Percentiles rank a stretch among this genome's conserved stretches.
phyloP scores from a whole-genome alignment of 2,329 filamentous ascomycete species.

The Helicocarpus griseus region DNA sequence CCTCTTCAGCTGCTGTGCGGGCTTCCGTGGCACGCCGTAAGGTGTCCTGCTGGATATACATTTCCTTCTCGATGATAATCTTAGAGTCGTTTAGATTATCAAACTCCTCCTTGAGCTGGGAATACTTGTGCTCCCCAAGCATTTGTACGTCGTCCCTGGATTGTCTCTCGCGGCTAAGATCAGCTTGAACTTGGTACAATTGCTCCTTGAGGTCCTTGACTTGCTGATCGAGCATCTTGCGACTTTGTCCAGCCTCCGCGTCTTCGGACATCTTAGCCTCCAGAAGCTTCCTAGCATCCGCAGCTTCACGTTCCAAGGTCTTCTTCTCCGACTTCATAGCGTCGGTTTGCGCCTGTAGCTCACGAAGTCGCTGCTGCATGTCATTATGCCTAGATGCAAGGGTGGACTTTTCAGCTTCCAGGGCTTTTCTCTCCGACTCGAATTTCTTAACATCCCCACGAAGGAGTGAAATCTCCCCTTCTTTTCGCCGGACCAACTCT shows the following conservation, averaged over 20 bases:
- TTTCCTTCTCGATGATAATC: conserved; percentile 94
- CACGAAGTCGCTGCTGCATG: conserved; percentile 63
- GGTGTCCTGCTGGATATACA: conserved; percentile 90
- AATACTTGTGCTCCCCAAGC: conserved; percentile 79
- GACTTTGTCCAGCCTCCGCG: conserved; percentile 69
- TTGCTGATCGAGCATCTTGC: conserved; percentile 75
- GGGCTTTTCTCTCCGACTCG: conserved; percentile 65
- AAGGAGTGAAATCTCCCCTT: conserved; percentile 80
- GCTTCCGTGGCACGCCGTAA: conserved; percentile 78
- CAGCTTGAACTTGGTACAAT: conserved; percentile 73
- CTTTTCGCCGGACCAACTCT: conserved; percentile 83
- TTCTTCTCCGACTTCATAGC: conserved; percentile 75
- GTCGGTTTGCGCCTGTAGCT: conserved; percentile 79
- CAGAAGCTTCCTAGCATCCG: conserved; percentile 76
- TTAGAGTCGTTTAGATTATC: conserved; percentile 85
- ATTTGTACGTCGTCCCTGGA: conserved; percentile 89
- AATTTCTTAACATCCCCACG: conserved; percentile 76
- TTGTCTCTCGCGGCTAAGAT: conserved; percentile 82
- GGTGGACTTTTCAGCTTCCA: conserved; percentile 67
- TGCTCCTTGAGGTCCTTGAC: conserved; percentile 79
- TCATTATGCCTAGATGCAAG: conserved; percentile 70
- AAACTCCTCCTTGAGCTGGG: conserved; percentile 73
- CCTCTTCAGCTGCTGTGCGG: conserved; percentile 67
- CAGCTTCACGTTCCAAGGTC: conserved; percentile 78
- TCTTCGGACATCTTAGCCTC: conserved; percentile 86